These are phyloP conservation scores for Candida glucosophila DNA, from an alignment of 1,139 yeast genomes.

Conservation along the genomic window DNA sequence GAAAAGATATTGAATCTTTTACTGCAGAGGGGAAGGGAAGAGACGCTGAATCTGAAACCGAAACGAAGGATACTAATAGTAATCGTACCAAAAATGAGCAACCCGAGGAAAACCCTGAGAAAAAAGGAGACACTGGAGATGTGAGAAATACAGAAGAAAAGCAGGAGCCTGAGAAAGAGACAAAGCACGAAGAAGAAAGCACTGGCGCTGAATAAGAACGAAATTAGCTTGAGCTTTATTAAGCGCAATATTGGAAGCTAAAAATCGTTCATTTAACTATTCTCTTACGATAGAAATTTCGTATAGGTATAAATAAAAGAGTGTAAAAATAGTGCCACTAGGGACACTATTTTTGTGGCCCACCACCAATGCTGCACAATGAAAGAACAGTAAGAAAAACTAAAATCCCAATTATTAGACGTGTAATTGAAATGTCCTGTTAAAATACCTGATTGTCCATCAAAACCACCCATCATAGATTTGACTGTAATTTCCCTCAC, in stretches of 20 bases:
- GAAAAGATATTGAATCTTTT: conserved; percentile 39
- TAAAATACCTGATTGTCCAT: conserved; percentile 80
- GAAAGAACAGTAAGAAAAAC: conserved; percentile 69
- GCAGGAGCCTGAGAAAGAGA: conserved; percentile 3
- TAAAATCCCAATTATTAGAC: conserved; percentile 50
- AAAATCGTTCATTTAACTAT: too few relatives aligned
- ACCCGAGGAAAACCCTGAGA: conserved; percentile 2
- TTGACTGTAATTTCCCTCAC: conserved; percentile 78
- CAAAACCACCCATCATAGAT: conserved; percentile 94
- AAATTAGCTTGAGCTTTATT: too few relatives aligned
- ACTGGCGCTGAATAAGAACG: conserved; percentile 1
- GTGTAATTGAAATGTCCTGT: conserved; percentile 50
- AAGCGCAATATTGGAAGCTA: too few relatives aligned
- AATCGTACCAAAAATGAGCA: too few relatives aligned
- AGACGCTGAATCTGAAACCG: conserved; percentile 5
- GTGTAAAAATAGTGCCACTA: conserved; percentile 36
- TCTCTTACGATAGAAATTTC: too few relatives aligned
- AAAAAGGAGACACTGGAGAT: conserved; percentile 4
- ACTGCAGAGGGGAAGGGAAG: conserved; percentile 7
- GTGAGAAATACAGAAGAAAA: conserved; percentile 8
- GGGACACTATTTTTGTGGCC: conserved; percentile 58
- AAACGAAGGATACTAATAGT: too few relatives aligned
- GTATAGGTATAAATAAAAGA: conserved; percentile 21
- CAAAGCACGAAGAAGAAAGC: conserved; percentile 1
- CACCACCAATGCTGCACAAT: conserved; percentile 94